These are phyloP conservation scores for Viola pubescens DNA, from an alignment of 441 rosid genomes.

Conservation along the genomic window DNA sequence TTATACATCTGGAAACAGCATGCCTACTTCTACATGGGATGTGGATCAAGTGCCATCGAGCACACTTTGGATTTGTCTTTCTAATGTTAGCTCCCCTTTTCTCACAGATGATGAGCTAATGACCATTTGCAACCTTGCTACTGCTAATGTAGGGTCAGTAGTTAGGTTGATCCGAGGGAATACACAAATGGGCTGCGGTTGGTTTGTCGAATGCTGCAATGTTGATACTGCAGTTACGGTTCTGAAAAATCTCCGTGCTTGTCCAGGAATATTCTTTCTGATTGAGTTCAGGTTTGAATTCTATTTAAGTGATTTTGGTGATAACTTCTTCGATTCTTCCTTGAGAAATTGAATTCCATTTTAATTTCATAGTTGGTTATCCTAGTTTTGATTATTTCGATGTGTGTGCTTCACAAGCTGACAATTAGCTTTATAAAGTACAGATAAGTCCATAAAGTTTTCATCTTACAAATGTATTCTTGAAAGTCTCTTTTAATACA, in stretches of 20 bases:
- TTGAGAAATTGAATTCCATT: background rate
- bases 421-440: too few species aligned
- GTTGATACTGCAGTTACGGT: constrained; percentile 30
- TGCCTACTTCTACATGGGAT: constrained; percentile 22
- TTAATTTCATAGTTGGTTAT: background rate
- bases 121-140: constrained; percentile 36
- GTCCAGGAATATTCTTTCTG: constrained; percentile 42
- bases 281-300: constrained; percentile 41
- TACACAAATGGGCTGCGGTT: constrained; percentile 34
- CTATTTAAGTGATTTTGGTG: background rate
- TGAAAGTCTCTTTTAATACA: too few species aligned
- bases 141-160: constrained; percentile 29
- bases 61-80: constrained; percentile 37
- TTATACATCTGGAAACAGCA: constrained; percentile 19
- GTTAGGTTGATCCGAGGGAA: constrained; percentile 27
- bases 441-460: too few species aligned
- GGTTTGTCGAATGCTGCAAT: constrained; percentile 44
- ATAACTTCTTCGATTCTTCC: background rate
- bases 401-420: too few species aligned
- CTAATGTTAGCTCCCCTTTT: constrained; percentile 28
- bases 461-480: too few species aligned
- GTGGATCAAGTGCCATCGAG: constrained; percentile 30
- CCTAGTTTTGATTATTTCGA: too few species aligned
- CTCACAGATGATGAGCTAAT: constrained; percentile 42
- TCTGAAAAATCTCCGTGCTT: constrained; percentile 35